Evolutionary conservation across 148 eudicot genomes (phyloP).

Genomic region (Rhododendron williamsianum): DNA sequence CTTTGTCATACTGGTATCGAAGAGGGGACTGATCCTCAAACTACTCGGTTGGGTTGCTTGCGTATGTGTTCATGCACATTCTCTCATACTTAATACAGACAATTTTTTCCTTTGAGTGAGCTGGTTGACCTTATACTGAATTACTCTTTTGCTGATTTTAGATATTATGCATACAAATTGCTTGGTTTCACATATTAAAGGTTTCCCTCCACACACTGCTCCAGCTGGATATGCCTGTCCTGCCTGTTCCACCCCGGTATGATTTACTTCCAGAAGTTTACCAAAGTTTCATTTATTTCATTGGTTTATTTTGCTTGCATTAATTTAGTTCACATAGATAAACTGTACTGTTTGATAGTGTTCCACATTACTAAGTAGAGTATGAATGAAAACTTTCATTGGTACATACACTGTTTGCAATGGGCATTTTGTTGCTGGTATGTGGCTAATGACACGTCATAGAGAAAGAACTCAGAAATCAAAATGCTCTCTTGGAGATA

Average conservation of each 20-base stretch:
- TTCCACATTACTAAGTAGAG: not conserved
- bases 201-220: conserved; percentile 86
- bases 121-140: conserved; percentile 1
- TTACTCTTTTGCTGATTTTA: conserved; percentile 22
- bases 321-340: conserved; percentile 6
- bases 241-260: conserved; percentile 77
- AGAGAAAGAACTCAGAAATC: conserved; percentile 5
- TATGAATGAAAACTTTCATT: not conserved
- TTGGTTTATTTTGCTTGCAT: not conserved
- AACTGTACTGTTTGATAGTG: not conserved
- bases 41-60: conserved; percentile 94
- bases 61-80: conserved; percentile 52
- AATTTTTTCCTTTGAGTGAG: not conserved
- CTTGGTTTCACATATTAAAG: conserved; percentile 74
- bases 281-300: conserved; percentile 2
- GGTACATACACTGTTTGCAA: not conserved
- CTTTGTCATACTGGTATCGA: conserved; percentile 58
- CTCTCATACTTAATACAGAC: not conserved
- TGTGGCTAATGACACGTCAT: not conserved
- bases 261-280: conserved; percentile 11
- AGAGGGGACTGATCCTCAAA: conserved; percentile 62
- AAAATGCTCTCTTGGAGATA: not conserved
- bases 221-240: conserved; percentile 97
- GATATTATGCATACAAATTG: conserved; percentile 90
- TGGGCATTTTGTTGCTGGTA: conserved; percentile 7